Evolutionary conservation across 2,329 filamentous ascomycete genomes (phyloP).

Genomic region (Trematosphaeria pertusa): DNA sequence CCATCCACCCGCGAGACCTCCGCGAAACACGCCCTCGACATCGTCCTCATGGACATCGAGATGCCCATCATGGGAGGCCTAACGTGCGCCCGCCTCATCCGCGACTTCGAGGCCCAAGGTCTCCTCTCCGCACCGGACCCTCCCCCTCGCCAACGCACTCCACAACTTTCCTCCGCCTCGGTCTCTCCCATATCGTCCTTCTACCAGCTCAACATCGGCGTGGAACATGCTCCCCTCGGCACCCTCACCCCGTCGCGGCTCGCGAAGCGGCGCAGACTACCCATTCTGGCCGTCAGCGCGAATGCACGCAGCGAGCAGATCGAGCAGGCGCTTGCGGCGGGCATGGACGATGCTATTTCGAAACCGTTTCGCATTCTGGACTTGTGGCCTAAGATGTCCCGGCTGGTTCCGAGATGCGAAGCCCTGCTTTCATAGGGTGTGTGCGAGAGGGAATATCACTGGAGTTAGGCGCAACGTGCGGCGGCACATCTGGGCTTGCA

Average conservation of each 20-base stretch:
- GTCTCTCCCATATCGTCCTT: background rate
- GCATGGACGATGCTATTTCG: slow-evolving; percentile 41
- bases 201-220: background rate
- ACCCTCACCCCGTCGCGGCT: no score
- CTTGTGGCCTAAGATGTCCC: slow-evolving; percentile 12
- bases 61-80: slow-evolving; percentile 47
- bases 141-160: background rate
- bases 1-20: background rate
- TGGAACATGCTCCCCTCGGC: no score
- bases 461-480: no score
- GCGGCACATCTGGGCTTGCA: no score
- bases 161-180: slow-evolving; percentile 4
- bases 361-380: slow-evolving; percentile 15
- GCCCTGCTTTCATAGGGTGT: no score
- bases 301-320: slow-evolving; percentile 46
- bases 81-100: slow-evolving; percentile 35
- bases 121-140: slow-evolving; percentile 16
- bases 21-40: slow-evolving; percentile 24
- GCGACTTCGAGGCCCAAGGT: slow-evolving; percentile 33
- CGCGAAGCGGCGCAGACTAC: no score
- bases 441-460: no score
- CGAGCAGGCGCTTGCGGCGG: slow-evolving; percentile 33
- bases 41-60: slow-evolving; percentile 43
- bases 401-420: slow-evolving; percentile 10
- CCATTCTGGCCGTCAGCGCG: slow-evolving; percentile 44